phyloP scores from a whole-genome alignment of 2,329 filamentous ascomycete genomes.

The Zarea fungicola region DNA sequence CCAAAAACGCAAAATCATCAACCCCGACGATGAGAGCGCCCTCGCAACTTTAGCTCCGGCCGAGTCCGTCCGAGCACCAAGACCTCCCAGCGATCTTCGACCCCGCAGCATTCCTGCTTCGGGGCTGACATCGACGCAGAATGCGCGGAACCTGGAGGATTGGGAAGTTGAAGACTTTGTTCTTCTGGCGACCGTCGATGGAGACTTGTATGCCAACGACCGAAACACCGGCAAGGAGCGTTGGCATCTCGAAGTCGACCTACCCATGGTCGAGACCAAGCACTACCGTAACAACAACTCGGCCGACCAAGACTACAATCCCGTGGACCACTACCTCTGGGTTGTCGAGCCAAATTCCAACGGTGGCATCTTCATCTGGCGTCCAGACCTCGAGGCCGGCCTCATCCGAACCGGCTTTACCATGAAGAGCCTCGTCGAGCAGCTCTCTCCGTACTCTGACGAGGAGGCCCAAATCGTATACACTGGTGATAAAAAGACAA shows the following conservation, averaged over 20 bases:
- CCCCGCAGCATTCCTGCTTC: conserved; percentile 53
- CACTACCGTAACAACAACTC: conserved; percentile 71
- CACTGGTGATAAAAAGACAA: conserved; percentile 85
- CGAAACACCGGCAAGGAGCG: conserved; percentile 76
- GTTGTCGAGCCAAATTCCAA: conserved; percentile 88
- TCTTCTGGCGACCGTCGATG: conserved; percentile 99
- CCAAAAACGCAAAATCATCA: conserved; percentile 24
- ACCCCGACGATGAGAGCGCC: conserved; percentile 78
- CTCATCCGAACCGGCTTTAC: conserved; percentile 65
- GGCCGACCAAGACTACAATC: conserved; percentile 52
- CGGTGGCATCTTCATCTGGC: conserved; percentile 82
- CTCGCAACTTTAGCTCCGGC: conserved; percentile 97
- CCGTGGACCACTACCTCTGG: conserved; percentile 86
- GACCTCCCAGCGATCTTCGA: conserved; percentile 56
- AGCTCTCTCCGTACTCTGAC: conserved; percentile 70
- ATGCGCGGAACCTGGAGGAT: conserved; percentile 96
- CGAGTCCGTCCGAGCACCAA: conserved; percentile 89
- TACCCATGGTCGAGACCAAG: conserved; percentile 84
- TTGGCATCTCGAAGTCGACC: conserved; percentile 80
- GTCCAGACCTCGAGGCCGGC: conserved; percentile 54
- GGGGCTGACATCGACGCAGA: conserved; percentile 74
- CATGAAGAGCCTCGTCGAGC: conserved; percentile 83
- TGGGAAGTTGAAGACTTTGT: conserved; percentile 99
- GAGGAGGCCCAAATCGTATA: conserved; percentile 77
- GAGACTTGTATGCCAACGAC: conserved; percentile 87